Evolutionary conservation across 768 basidiomycete species (phyloP).

Genomic region (Serendipita sp.): DNA sequence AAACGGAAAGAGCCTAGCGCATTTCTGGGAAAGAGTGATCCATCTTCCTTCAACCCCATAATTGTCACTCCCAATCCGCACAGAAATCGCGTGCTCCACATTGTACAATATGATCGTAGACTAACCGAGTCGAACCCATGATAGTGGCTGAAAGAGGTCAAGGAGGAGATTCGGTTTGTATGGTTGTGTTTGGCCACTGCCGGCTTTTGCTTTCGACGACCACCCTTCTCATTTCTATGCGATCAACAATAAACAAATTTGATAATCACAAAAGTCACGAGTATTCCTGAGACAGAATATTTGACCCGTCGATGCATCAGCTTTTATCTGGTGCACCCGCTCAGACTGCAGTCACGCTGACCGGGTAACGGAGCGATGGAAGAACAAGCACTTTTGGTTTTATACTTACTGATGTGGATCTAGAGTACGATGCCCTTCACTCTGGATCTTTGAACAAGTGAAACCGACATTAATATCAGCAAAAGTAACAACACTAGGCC

Average conservation of each 20-base stretch:
- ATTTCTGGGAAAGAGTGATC: not conserved
- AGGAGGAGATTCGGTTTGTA: not conserved
- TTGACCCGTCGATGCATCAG: slow-evolving; percentile 3
- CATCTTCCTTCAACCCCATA: no score
- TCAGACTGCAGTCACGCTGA: not conserved
- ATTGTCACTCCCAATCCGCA: no score
- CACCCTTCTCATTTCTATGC: no score
- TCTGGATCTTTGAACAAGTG: not conserved
- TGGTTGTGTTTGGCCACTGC: slow-evolving; percentile 1
- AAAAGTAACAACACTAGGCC: not conserved
- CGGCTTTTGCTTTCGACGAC: not conserved
- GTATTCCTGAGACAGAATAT: not conserved
- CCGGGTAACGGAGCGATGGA: slow-evolving; percentile 4
- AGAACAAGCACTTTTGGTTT: not conserved
- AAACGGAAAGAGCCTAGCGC: not conserved
- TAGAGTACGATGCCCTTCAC: no score
- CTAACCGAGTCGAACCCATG: slow-evolving; percentile 5
- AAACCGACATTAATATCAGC: not conserved
- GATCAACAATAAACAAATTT: no score
- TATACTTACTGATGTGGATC: not conserved
- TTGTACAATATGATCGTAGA: not conserved
- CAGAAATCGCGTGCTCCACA: no score
- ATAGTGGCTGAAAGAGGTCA: not conserved
- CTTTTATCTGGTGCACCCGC: not conserved
- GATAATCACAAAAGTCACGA: not conserved